phyloP scores from a whole-genome alignment of 768 basidiomycete species.

The Podaxis mareebaensis region DNA sequence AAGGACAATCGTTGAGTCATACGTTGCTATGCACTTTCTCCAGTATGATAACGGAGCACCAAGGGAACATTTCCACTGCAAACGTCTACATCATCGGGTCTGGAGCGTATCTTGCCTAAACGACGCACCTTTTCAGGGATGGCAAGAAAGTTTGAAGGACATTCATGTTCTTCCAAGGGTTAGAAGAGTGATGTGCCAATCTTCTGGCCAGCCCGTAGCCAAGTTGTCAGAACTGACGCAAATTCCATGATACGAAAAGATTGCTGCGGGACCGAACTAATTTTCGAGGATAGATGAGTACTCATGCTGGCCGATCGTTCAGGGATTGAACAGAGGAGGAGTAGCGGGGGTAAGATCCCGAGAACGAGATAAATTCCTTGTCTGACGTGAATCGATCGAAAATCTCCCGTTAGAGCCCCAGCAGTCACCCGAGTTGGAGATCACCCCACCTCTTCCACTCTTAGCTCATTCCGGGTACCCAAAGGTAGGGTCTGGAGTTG shows the following conservation, averaged over 20 bases:
- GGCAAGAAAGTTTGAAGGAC: background rate
- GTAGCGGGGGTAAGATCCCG: background rate
- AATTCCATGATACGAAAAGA: background rate
- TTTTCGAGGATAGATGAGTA: background rate
- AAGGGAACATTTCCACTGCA: background rate
- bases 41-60: background rate
- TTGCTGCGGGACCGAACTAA: constrained; percentile 1
- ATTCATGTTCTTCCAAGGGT: background rate
- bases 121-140: background rate
- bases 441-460: background rate
- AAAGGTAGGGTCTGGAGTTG: background rate
- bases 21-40: background rate
- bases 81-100: background rate
- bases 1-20: background rate
- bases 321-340: background rate
- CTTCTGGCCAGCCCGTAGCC: background rate
- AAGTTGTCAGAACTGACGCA: background rate
- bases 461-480: background rate
- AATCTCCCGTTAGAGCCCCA: background rate
- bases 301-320: constrained; percentile 1
- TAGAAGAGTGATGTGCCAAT: background rate
- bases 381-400: background rate
- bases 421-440: background rate
- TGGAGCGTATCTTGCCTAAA: background rate
- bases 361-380: background rate